A percentile compares a stretch with the other conserved stretches of the same genome.
These are phyloP conservation scores for Babesia ovata DNA, from an alignment of 169 alveolate genomes.

Conservation along the genomic window DNA sequence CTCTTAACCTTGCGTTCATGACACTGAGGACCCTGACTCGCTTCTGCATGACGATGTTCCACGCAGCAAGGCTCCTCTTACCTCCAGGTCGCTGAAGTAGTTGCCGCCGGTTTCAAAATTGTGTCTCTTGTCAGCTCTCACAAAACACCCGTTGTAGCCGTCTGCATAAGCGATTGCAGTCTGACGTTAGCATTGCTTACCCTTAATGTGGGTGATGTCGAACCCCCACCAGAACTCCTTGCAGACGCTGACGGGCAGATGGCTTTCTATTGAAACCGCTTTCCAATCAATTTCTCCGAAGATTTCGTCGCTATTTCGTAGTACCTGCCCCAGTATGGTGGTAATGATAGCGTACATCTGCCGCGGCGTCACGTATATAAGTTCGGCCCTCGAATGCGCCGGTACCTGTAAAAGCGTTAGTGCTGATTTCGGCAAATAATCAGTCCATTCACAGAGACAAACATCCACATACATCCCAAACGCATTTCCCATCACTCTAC, in stretches of 20 bases:
- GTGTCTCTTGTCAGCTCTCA: constrained; percentile 31
- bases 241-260: constrained; percentile 43
- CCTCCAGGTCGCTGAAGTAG: constrained; percentile 50
- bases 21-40: constrained; percentile 31
- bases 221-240: constrained; percentile 64
- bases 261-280: constrained; percentile 36
- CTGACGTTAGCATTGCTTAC: constrained; percentile 2
- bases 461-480: not conserved
- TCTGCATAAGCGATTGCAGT: constrained; percentile 2
- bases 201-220: constrained; percentile 46
- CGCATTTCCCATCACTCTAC: not conserved
- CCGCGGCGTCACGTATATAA: not conserved
- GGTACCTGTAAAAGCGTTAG: not conserved
- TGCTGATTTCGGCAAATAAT: not conserved
- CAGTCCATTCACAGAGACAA: not conserved
- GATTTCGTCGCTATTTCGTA: constrained; percentile 5
- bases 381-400: not conserved
- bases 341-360: constrained; percentile 1
- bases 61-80: not conserved
- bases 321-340: constrained; percentile 11
- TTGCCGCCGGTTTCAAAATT: constrained; percentile 27
- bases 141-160: constrained; percentile 35
- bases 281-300: constrained; percentile 40
- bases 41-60: constrained; percentile 14
- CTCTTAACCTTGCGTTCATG: not conserved